Base-by-base conservation (phyloP, 495 filamentous ascomycete species). In the Lasiosphaeria hispida region DNA sequence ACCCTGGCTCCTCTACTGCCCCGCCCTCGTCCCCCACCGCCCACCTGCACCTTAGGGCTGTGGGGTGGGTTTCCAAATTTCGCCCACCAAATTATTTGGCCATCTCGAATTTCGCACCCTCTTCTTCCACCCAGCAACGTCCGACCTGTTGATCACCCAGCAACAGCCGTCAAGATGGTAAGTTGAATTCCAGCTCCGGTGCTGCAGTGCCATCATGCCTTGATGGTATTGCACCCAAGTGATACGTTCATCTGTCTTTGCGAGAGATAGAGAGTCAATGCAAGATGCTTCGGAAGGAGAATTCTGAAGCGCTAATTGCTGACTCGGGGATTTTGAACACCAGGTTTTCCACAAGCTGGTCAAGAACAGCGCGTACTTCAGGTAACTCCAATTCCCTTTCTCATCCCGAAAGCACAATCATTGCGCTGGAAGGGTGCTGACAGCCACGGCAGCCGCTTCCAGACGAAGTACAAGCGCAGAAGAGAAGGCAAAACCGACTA, bases 381-480 rank as follows among this genome's bases (percentile, higher is more conserved):
- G 89, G 91, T 96, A 69, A 87, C 87, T 76, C 48, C 7, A 0
- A 35, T 41, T 42, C 18, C 19, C 15, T 54, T 35, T 7, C 9
- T 48, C 3, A 34, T n/a, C 1, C 11, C 53, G 14, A 38, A 60
- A 30, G 30, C n/a, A n/a, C 4, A 14, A 45, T 5, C 17, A 51
- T 38, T 33, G 36, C 5, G 7, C 18, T 11, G 45, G 2, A 5
- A 30, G 38, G 40, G 37, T 58, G 39, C 64, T 65, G 55, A 63
- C 62, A 41, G 19, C 42, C 41, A 17, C 64, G 23, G 55, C 76
- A 96, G 92, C 72, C 91, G 94, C 76, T 99, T 89, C 83, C 94
- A 99, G 84, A 96, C 93, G 77, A 99, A 99, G 87, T 99, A 97
- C 89, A 93, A 90, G 81, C 91, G 94, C 76, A 87, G 94, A 75